Base-by-base conservation (phyloP, 306 rosid species). In the Trichosanthes cucumerina region DNA sequence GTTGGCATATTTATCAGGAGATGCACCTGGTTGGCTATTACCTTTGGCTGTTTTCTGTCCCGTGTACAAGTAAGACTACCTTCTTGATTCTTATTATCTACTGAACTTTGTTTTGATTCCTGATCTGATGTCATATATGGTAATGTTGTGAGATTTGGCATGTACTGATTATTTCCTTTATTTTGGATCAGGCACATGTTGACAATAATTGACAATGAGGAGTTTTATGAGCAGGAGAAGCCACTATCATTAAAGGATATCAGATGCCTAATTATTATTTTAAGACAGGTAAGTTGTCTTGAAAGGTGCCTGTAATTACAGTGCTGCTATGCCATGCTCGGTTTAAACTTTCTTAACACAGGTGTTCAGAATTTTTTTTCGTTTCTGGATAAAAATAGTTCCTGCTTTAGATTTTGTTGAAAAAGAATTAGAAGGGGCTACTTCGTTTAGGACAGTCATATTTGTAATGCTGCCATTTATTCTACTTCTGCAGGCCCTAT, bases 41-140 rank as follows among this genome's bases (percentile, higher is more conserved):
- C 97, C 98, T 75, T 85, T 94, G 83, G 93, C 94, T 75, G 98
- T 94, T 72, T 94, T 94, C 84, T 92, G 98, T 82, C 98, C 98
- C 13, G 97, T 94, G 80, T 94, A 94, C 91, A 94, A 92, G 98
- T 94, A 90, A 85, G 85, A 74, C 49, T 63, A 38, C 82, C 70
- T n/a, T 41, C 50, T 80, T 71, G 34, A 72, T 78, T 54, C 57
- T 60, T 10, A 16, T 49, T 41, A 44, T 19, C 62, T n/a, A 60
- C 56, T 62, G 80, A 31, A 78, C 70, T 68, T 44, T 44, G 50
- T 15, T 66, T 38, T 41, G 4, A 7, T 77, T 72, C 21, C 39
- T 60, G 47, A 24, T 57, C 31, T 64, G 64, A 70, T 80, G 49
- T 50, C 62, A 47, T 41, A 52, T 66, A 21, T 73, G 33, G 80